Evolutionary conservation across 2,329 filamentous ascomycete genomes (phyloP).

Genomic region (Xylariaceae sp.): DNA sequence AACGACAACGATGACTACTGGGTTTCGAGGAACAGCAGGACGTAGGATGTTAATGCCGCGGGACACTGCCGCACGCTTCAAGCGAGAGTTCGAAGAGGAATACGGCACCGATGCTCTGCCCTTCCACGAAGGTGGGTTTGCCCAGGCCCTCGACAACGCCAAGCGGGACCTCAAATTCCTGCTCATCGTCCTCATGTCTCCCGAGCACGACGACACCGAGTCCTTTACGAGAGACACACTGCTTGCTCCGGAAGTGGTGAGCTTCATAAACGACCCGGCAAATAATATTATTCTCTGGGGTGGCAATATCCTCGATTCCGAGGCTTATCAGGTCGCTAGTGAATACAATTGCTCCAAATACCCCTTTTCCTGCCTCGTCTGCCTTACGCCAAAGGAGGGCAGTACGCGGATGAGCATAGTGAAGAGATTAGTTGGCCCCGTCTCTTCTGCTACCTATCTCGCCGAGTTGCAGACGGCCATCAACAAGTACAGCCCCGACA

Average conservation of each 20-base stretch:
- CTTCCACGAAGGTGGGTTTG: conserved; percentile 85
- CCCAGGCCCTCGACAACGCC: conserved; percentile 82
- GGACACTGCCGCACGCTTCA: conserved; percentile 84
- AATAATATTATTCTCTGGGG: conserved; percentile 89
- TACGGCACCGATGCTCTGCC: conserved; percentile 70
- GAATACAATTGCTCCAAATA: conserved; percentile 89
- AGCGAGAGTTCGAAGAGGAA: conserved; percentile 91
- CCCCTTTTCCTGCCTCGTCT: conserved; percentile 81
- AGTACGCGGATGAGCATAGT: conserved; percentile 88
- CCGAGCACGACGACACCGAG: conserved; percentile 89
- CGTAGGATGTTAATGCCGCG: conserved; percentile 75
- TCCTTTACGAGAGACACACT: conserved; percentile 80
- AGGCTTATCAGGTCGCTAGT: conserved; percentile 88
- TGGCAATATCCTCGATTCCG: conserved; percentile 86
- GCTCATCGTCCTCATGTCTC: conserved; percentile 81
- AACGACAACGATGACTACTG: conserved; percentile 49
- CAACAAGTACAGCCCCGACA: conserved; percentile 68
- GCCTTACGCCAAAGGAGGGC: conserved; percentile 79
- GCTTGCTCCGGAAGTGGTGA: conserved; percentile 67
- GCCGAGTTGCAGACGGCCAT: conserved; percentile 72
- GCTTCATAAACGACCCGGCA: conserved; percentile 67
- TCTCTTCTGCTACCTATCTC: conserved; percentile 66
- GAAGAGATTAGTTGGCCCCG: conserved; percentile 70
- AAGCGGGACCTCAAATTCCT: conserved; percentile 91
- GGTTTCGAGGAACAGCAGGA: conserved; percentile 59